Base-by-base conservation (phyloP, 805 yeast species). In the Pichia gijzeniarum region DNA sequence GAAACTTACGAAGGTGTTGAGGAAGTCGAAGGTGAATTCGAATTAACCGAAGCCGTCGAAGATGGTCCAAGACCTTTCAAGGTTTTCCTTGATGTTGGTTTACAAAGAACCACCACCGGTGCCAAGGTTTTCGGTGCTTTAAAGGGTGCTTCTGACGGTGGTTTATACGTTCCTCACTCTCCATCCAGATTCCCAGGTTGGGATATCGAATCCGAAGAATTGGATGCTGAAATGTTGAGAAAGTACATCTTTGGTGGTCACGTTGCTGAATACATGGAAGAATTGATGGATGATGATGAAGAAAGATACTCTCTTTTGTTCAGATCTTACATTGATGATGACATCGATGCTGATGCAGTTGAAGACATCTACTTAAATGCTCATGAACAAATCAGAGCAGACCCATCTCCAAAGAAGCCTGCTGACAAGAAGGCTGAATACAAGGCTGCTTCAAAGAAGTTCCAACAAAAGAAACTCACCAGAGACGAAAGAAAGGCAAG, bases 141-240 rank as follows among this genome's bases (percentile, higher is more conserved):
- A 69, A 93, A 93, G 85, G 99, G 99, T 85, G 99, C 99, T 68
- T 91, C 98, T 57, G 99, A 93, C 72, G 99, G 99, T 86, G 99
- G 99, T 66, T 80, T 93, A 67, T 88, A 85, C 90, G 79, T 93
- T 70, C 99, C 99, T 62, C 99, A 93, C 90, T 88, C 95, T 64
- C 86, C 95, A 70, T 90, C 90, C 82, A 90, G 99, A 85, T 93
- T 90, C 96, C 99, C 99, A 76, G 99, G 99, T 79, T 93, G 91
- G 95, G 99, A 93, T 75, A 87, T 91, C 66, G 99, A 93, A 80
- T 68, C 84, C 65, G 96, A 93, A 80, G 99, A 93, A 79, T 82
- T 93, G 65, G 99, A 93, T 70, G 88, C 96, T 65, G 99, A 93
- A 71, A 74, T 81, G 62, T 82, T 93, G 73, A 88, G 97, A 88